Percentiles rank a stretch among this genome's conserved stretches.
Conservation (phyloP, 768 basidiomycete species). For the Xerocomellus intermedius region DNA sequence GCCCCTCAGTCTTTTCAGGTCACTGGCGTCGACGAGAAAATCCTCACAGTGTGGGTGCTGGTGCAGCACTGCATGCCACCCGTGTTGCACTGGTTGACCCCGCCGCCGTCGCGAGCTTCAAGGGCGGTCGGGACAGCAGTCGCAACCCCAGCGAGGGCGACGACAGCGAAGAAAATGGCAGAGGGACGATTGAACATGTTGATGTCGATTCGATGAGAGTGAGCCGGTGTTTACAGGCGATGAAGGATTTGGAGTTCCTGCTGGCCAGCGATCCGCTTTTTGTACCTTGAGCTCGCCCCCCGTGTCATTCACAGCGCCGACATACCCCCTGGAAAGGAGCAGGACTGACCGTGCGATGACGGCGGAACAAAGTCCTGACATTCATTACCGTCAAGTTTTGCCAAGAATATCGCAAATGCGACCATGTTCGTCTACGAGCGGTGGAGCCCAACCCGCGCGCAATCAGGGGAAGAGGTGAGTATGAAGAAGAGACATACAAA, state of each 20-base stretch:
- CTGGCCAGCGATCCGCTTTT: not conserved
- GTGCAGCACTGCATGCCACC: conserved; percentile 34
- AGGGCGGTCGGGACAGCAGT: not conserved
- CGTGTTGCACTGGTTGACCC: conserved; percentile 35
- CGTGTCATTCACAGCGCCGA: not conserved
- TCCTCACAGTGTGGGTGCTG: too few relatives aligned
- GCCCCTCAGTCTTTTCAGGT: not conserved
- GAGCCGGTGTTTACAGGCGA: too few relatives aligned
- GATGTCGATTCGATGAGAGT: too few relatives aligned
- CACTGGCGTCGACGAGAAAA: too few relatives aligned
- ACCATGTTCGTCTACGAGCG: not conserved
- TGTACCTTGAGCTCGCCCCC: not conserved
- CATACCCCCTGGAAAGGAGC: not conserved
- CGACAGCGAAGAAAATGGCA: not conserved
- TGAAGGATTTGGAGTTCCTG: not conserved
- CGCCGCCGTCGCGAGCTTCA: not conserved
- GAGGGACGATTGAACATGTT: not conserved
- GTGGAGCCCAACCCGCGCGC: not conserved
- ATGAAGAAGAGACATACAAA: not conserved
- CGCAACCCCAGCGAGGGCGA: not conserved
- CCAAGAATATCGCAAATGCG: not conserved
- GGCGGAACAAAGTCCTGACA: not conserved
- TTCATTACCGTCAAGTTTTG: not conserved
- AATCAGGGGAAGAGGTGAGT: not conserved
- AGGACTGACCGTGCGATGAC: not conserved